These are phyloP conservation scores for Monosporascus ibericus DNA, from an alignment of 2,329 filamentous ascomycete species.

Conservation along the genomic window DNA sequence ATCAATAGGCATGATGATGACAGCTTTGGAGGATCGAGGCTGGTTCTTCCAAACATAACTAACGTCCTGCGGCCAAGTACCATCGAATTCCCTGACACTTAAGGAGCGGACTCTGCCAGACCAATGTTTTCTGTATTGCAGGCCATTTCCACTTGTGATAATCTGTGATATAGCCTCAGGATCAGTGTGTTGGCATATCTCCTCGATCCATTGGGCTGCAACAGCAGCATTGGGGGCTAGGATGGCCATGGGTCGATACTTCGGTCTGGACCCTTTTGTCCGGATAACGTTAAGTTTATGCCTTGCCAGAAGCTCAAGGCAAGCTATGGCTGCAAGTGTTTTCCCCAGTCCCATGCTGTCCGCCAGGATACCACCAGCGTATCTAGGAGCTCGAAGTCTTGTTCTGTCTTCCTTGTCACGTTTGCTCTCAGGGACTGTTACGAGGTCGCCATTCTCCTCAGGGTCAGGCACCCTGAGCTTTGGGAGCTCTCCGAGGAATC, in stretches of 20 bases:
- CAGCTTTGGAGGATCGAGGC: slow-evolving; percentile 8
- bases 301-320: slow-evolving; percentile 13
- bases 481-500: slow-evolving; percentile 20
- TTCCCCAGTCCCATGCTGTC: slow-evolving; percentile 26
- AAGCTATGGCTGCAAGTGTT: slow-evolving; percentile 17
- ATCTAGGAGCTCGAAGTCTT: slow-evolving; percentile 14
- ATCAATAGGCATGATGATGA: slow-evolving; percentile 21
- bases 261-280: slow-evolving; percentile 1
- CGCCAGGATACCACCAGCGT: slow-evolving; percentile 20
- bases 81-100: slow-evolving; percentile 3
- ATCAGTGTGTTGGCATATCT: slow-evolving; percentile 13
- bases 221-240: slow-evolving; percentile 18
- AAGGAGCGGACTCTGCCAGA: slow-evolving; percentile 5
- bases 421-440: background rate
- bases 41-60: slow-evolving; percentile 20
- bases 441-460: background rate
- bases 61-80: slow-evolving; percentile 8
- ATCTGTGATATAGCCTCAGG: slow-evolving; percentile 4
- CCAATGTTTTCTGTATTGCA: slow-evolving; percentile 4
- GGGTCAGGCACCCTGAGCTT: slow-evolving; percentile 5
- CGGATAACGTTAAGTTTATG: slow-evolving; percentile 12
- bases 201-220: slow-evolving; percentile 19
- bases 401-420: slow-evolving; percentile 9
- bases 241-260: slow-evolving; percentile 18
- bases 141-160: slow-evolving; percentile 10